These are phyloP conservation scores for Stipa capillata DNA, from an alignment of 176 grass and related monocot genomes.

Conservation along the genomic window DNA sequence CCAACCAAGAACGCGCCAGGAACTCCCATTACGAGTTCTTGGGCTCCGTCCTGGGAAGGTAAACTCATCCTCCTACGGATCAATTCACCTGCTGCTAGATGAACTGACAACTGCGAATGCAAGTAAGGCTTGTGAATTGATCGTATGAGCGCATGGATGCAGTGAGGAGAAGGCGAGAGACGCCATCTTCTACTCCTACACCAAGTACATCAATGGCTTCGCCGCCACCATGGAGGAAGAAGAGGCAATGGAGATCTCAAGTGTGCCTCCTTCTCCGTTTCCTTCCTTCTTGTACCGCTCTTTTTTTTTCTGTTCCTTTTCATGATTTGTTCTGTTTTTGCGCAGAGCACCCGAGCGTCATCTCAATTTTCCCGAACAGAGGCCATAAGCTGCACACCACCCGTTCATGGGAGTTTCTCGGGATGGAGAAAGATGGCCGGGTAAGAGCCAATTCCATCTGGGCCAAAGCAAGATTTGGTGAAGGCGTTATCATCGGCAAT, in stretches of 20 bases:
- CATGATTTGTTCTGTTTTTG: background rate
- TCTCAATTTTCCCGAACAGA: constrained; percentile 83
- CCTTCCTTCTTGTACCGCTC: background rate
- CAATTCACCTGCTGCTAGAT: background rate
- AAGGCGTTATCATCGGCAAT: constrained; percentile 78
- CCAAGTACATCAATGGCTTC: constrained; percentile 85
- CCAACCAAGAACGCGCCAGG: constrained; percentile 27
- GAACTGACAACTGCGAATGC: background rate
- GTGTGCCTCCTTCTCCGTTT: constrained; percentile 8
- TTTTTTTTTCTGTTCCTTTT: background rate
- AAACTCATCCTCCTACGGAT: background rate
- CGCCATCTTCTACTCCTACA: constrained; percentile 95
- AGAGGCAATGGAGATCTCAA: constrained; percentile 48
- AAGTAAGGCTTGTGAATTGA: background rate
- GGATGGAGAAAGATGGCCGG: constrained; percentile 55
- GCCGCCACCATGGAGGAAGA: constrained; percentile 65
- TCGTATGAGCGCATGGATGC: background rate
- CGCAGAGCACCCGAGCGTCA: constrained; percentile 63
- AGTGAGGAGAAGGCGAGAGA: constrained; percentile 62
- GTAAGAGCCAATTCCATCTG: constrained; percentile 44
- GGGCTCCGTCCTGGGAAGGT: constrained; percentile 59
- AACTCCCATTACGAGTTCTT: constrained; percentile 61
- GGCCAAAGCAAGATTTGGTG: constrained; percentile 54
- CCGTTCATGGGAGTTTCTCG: constrained; percentile 82
- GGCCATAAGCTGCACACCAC: constrained; percentile 82